Base-by-base conservation (phyloP, 495 filamentous ascomycete species). In the Hypoxylon perforatum region DNA sequence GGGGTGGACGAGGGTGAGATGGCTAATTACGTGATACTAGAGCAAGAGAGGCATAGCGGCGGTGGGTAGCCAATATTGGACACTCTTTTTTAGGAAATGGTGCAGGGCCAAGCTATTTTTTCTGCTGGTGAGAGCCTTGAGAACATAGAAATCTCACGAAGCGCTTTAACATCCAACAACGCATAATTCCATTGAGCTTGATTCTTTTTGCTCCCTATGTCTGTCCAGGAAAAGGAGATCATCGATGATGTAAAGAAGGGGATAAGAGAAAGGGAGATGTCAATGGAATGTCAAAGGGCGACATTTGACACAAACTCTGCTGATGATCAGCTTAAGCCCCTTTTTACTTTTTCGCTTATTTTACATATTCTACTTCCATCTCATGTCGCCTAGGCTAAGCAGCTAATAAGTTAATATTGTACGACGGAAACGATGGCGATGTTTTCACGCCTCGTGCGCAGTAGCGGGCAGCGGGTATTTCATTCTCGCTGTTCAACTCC, bases 1-100 rank as follows among this genome's bases (percentile, higher is more conserved):
- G 33, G 33, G 22, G 38, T 38, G 58, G 39, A 35, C 52, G 46
- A 47, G 65, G 50, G 60, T 47, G 30, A 14, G 47, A 69, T 64
- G 66, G 66, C 66, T 69, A 69, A 69, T 69, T 69, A 69, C 61
- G 57, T 44, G 57, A 57, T 4, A 50, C 66, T 45, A 69, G 49
- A 36, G 23, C 56, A 52, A 2, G 57, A 57, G 3, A 36, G 17
- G 57, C 0, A 30, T 69, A 69, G 66, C 39, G 12, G 5, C 0
- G 21, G 41, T 69, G 61, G 61, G 51, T 50, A 61, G 45, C 30
- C 41, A 57, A 64, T 65, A 57, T 64, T 49, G 22, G 44, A 49
- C 49, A 19, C 51, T 57, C 61, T 64, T 64, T 17, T 69, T 69
- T 69, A 54, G 66, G 66, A 61, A 69, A 65, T 57, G 23, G 39